Percentiles rank a stretch among this genome's conserved stretches.
Evolutionary conservation across 164 flowering plant species (phyloP).

Genomic region (Nymphaea thermarum): DNA sequence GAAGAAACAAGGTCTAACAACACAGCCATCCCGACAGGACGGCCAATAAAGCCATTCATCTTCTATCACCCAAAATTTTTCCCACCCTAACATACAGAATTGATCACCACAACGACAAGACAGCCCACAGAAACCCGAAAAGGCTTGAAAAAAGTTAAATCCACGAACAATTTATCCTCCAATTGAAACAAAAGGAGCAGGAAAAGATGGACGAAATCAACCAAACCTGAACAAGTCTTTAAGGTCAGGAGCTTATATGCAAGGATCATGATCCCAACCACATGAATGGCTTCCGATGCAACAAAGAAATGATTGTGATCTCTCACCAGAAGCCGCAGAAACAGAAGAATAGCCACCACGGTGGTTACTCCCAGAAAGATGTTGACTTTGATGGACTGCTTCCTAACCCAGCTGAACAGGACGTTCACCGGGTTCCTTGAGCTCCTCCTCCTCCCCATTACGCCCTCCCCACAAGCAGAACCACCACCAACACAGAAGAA

Average conservation of each 20-base stretch:
- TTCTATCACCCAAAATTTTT: too few species aligned
- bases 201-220: background rate
- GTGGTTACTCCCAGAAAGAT: conserved; percentile 20
- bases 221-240: conserved; percentile 65
- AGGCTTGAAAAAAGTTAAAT: too few species aligned
- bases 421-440: conserved; percentile 26
- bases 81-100: too few species aligned
- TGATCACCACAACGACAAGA: too few species aligned
- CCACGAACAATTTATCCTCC: too few species aligned
- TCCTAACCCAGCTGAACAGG: conserved; percentile 40
- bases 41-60: too few species aligned
- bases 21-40: too few species aligned
- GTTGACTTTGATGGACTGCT: conserved; percentile 52
- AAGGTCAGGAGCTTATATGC: conserved; percentile 58
- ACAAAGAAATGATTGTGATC: conserved; percentile 38
- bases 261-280: conserved; percentile 47
- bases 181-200: background rate
- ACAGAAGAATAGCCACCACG: conserved; percentile 22
- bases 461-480: background rate
- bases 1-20: too few species aligned
- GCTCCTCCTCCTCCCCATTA: conserved; percentile 42
- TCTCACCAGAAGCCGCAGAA: conserved; percentile 23
- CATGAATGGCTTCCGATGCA: conserved; percentile 50
- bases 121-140: too few species aligned
- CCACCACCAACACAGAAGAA: background rate